phyloP scores from a whole-genome alignment of 169 alveolate genomes.

The Theileria annulata region DNA sequence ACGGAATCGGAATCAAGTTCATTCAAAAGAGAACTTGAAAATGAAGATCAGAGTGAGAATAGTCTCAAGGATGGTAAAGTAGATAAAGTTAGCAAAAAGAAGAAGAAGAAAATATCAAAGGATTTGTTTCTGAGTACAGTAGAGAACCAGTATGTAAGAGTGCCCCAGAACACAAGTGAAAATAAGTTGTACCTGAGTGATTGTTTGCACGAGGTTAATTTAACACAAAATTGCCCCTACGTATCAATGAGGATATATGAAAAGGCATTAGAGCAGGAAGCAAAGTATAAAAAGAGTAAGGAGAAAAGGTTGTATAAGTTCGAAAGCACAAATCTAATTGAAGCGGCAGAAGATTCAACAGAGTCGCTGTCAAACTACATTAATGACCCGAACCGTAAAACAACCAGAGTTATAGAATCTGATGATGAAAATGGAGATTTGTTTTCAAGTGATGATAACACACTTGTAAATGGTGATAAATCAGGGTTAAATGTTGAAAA shows the following conservation, averaged over 20 bases:
- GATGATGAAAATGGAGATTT: conserved; percentile 31
- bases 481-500: neutral
- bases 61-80: conserved; percentile 22
- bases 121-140: conserved; percentile 30
- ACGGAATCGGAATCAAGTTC: neutral
- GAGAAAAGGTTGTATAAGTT: conserved; percentile 5
- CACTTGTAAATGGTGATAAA: neutral
- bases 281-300: neutral
- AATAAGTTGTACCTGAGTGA: conserved; percentile 30
- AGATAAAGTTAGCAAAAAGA: conserved; percentile 29
- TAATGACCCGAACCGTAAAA: conserved; percentile 18
- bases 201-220: conserved; percentile 29
- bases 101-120: conserved; percentile 26
- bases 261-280: conserved; percentile 18
- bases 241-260: conserved; percentile 30
- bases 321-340: conserved; percentile 13
- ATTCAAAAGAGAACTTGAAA: conserved; percentile 16
- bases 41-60: conserved; percentile 16
- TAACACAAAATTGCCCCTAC: conserved; percentile 46
- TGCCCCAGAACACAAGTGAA: conserved; percentile 44
- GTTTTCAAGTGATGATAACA: neutral
- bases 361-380: conserved; percentile 6
- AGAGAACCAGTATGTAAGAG: conserved; percentile 34
- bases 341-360: conserved; percentile 33
- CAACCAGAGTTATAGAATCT: conserved; percentile 22